These are phyloP conservation scores for Camellia oleifera DNA, from an alignment of 179 eudicot genomes.

Conservation along the genomic window DNA sequence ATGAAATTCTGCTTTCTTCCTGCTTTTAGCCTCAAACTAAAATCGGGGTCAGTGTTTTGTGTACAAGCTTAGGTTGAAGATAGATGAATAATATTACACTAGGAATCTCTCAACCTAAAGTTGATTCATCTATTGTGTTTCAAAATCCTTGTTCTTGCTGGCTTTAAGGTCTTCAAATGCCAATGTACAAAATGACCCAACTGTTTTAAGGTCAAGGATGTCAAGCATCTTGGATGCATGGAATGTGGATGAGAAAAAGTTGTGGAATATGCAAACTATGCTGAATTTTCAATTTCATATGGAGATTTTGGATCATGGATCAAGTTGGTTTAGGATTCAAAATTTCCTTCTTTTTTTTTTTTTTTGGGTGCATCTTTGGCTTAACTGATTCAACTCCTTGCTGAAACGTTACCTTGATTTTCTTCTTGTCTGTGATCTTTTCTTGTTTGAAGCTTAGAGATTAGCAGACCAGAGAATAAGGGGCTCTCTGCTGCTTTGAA, in stretches of 20 bases:
- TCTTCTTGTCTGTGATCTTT: constrained; percentile 19
- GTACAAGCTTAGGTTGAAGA: not conserved
- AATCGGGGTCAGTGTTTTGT: not conserved
- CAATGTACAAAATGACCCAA: not conserved
- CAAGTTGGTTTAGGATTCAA: not conserved
- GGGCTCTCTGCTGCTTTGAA: constrained; percentile 73
- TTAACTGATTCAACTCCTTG: not conserved
- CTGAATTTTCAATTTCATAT: constrained; percentile 3
- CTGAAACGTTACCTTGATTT: constrained; percentile 6
- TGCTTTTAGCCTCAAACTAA: not conserved
- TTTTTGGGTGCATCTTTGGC: not conserved
- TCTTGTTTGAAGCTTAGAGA: constrained; percentile 85
- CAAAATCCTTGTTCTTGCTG: not conserved
- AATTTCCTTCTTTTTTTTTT: not conserved
- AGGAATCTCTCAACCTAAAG: not conserved
- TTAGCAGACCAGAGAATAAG: constrained; percentile 83
- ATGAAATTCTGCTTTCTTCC: not conserved
- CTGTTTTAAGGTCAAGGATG: not conserved
- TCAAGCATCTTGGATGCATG: not conserved
- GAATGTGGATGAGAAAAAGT: not conserved
- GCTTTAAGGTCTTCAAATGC: not conserved
- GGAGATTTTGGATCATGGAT: not conserved
- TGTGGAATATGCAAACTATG: not conserved
- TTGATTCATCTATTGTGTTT: not conserved
- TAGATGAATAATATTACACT: not conserved